Conservation (phyloP, 1,139 yeast genomes). For the Lodderomyces orthopsilosis region DNA sequence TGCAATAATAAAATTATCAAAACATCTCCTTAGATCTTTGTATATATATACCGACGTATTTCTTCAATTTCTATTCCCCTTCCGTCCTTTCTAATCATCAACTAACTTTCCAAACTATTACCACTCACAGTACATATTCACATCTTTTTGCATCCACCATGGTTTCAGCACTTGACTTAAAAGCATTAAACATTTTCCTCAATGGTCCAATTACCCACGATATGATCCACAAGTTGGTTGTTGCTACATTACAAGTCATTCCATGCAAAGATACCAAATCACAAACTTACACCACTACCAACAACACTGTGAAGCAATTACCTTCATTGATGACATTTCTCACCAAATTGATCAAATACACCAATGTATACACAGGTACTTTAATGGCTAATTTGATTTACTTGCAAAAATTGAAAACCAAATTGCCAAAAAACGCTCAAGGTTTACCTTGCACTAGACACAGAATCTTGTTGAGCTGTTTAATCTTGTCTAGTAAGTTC, state of each 20-base stretch:
- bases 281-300: constrained; percentile 34
- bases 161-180: constrained; percentile 34
- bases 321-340: constrained; percentile 77
- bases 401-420: constrained; percentile 56
- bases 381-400: constrained; percentile 70
- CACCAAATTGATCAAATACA: constrained; percentile 64
- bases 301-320: constrained; percentile 39
- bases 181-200: constrained; percentile 56
- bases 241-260: constrained; percentile 58
- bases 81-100: neutral
- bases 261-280: constrained; percentile 46
- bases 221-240: constrained; percentile 64
- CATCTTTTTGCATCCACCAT: constrained; percentile 8
- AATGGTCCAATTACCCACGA: constrained; percentile 61
- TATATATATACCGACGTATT: constrained; percentile 1
- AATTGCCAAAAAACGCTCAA: constrained; percentile 66
- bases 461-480: constrained; percentile 69
- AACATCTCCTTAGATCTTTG: neutral
- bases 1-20: neutral
- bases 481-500: constrained; percentile 68
- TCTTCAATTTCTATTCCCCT: neutral
- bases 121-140: neutral
- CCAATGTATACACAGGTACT: constrained; percentile 76
- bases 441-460: constrained; percentile 79
- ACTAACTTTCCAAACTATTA: neutral